These are phyloP conservation scores for Dacryopinax spathularia DNA, from an alignment of 768 basidiomycete species.

Conservation along the genomic window DNA sequence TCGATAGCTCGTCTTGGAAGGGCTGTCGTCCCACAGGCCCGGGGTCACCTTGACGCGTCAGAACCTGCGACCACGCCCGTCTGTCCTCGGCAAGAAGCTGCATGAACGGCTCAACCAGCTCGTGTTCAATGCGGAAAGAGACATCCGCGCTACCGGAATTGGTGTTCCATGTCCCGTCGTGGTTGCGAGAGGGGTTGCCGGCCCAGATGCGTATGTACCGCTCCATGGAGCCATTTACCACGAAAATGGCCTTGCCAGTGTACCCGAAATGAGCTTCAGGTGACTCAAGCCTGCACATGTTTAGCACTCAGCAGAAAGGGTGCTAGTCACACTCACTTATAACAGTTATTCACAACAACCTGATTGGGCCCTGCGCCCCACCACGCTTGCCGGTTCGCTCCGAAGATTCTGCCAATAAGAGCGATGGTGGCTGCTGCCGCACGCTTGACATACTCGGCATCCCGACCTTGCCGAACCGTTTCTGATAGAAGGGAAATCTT, in stretches of 20 bases:
- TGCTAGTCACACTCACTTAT: neutral
- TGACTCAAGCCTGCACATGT: neutral
- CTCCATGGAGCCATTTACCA: neutral
- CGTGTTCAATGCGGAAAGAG: neutral
- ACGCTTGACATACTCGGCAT: neutral
- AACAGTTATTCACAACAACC: neutral
- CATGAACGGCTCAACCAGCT: constrained; percentile 1
- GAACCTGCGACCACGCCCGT: neutral
- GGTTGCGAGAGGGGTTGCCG: neutral
- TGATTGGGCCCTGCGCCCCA: neutral
- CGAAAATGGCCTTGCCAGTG: neutral
- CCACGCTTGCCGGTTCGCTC: neutral
- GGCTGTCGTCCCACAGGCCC: neutral
- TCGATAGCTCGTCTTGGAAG: neutral
- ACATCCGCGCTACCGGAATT: neutral
- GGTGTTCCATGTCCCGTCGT: neutral
- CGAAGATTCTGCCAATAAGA: neutral
- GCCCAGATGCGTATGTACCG: neutral
- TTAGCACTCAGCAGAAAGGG: neutral
- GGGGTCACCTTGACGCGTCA: neutral
- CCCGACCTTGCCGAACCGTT: neutral
- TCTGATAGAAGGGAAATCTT: neutral
- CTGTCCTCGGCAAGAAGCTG: neutral
- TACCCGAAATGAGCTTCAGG: neutral
- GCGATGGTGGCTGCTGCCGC: neutral